Percentiles rank a stretch among this genome's conserved stretches.
phyloP scores from a whole-genome alignment of 768 basidiomycete species.

The Mycena latifolia region DNA sequence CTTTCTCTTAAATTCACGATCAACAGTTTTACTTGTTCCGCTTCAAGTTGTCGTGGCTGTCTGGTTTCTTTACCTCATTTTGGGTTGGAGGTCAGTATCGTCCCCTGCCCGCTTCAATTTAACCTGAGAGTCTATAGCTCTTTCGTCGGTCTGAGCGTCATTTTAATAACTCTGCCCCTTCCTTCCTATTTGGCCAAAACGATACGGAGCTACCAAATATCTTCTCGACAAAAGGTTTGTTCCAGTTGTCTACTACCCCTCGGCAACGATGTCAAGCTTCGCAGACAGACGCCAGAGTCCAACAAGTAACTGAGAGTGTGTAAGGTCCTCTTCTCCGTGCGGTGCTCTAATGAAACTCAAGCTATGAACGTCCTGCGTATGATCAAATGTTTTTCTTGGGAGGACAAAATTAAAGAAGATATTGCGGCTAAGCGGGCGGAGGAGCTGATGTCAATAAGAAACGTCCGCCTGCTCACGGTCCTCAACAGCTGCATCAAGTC shows the following conservation, averaged over 20 bases:
- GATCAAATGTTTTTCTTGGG: constrained; percentile 67
- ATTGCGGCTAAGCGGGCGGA: constrained; percentile 59
- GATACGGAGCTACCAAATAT: constrained; percentile 50
- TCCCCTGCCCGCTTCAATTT: background rate
- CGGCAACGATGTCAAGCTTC: constrained; percentile 41
- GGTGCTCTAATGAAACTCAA: constrained; percentile 44
- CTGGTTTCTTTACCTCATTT: constrained; percentile 45
- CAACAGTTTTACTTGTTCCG: constrained; percentile 34
- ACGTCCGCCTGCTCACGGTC: constrained; percentile 54
- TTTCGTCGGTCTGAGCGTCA: constrained; percentile 57
- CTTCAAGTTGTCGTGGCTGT: constrained; percentile 37
- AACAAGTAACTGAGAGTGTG: constrained; percentile 59
- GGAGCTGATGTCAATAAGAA: constrained; percentile 58
- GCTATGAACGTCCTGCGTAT: constrained; percentile 58
- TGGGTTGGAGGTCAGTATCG: constrained; percentile 44
- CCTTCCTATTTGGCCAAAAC: constrained; percentile 55
- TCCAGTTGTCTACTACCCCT: background rate
- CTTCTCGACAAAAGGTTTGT: constrained; percentile 47
- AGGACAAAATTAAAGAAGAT: constrained; percentile 57
- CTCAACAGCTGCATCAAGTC: constrained; percentile 55
- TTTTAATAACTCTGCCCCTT: constrained; percentile 55
- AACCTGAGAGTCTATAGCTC: constrained; percentile 41
- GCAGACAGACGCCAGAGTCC: constrained; percentile 62
- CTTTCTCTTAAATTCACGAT: too few relatives aligned
- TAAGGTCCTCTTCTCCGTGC: constrained; percentile 45